Percentiles rank a stretch among this genome's conserved stretches.
phyloP scores from a whole-genome alignment of 805 yeast species.

The Henningerozyma blattae region DNA sequence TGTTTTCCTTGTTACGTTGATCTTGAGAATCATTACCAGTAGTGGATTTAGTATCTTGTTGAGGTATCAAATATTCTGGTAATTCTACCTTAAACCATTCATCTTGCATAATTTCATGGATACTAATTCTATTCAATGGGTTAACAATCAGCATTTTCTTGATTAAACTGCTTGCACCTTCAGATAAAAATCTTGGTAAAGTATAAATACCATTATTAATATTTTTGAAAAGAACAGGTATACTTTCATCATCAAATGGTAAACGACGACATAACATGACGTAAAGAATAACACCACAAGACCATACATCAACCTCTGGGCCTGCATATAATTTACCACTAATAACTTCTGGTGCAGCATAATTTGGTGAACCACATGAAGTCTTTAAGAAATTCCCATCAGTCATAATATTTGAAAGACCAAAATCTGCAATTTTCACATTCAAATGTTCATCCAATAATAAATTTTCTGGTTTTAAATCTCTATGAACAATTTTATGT shows the following conservation, averaged over 20 bases:
- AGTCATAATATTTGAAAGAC: conserved; percentile 90
- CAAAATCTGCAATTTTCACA: conserved; percentile 95
- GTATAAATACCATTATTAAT: conserved; percentile 89
- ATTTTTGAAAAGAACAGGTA: conserved; percentile 87
- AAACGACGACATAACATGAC: conserved; percentile 93
- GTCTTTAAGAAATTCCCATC: conserved; percentile 95
- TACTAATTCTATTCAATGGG: conserved; percentile 86
- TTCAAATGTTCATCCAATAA: conserved; percentile 80
- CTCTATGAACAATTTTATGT: conserved; percentile 94
- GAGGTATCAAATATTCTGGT: conserved; percentile 61
- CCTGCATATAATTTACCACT: conserved; percentile 94
- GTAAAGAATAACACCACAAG: conserved; percentile 87
- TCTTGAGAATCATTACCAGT: conserved; percentile 8
- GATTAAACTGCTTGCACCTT: conserved; percentile 73
- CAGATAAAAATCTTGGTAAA: conserved; percentile 73
- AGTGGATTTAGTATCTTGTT: conserved; percentile 7
- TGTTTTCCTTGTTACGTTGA: conserved; percentile 1
- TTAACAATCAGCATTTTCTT: conserved; percentile 90
- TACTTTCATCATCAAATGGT: conserved; percentile 94
- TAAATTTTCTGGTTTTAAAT: conserved; percentile 90
- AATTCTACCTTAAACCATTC: conserved; percentile 83
- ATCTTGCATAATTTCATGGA: conserved; percentile 84
- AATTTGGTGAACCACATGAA: conserved; percentile 92
- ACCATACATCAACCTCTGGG: conserved; percentile 97
- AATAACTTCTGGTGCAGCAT: conserved; percentile 97